Conservation (phyloP, 2,329 filamentous ascomycete species). For the Laburnicola sp. region DNA sequence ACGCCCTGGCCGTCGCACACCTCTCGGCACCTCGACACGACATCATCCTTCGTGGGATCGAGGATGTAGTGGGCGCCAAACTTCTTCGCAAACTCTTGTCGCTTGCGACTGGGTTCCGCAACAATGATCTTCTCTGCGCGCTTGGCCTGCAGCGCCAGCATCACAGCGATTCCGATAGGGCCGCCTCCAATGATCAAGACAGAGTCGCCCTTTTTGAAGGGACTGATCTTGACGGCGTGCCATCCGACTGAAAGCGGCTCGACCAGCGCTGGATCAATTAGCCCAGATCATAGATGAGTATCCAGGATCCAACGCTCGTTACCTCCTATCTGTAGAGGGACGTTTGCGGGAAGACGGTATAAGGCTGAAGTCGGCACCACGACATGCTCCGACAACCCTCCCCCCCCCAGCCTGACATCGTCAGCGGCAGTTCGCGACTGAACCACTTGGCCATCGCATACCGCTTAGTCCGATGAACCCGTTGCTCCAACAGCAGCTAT, state of each 20-base stretch:
- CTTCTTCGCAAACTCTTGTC: constrained; percentile 54
- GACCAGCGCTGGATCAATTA: constrained; percentile 48
- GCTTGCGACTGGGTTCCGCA: constrained; percentile 53
- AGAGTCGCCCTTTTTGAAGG: constrained; percentile 51
- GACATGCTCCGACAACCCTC: constrained; percentile 57
- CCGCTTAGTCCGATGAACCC: constrained; percentile 58
- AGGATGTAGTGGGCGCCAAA: constrained; percentile 59
- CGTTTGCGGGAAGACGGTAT: constrained; percentile 55
- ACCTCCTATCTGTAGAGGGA: constrained; percentile 55
- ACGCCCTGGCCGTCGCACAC: constrained; percentile 52
- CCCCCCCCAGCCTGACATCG: constrained; percentile 49
- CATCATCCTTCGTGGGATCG: constrained; percentile 55
- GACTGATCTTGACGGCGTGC: constrained; percentile 58
- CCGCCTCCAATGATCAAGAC: constrained; percentile 54
- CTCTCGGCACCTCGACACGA: constrained; percentile 49
- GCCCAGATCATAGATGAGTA: not conserved
- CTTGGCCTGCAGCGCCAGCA: constrained; percentile 51
- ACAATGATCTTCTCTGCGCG: constrained; percentile 57
- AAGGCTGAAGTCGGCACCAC: constrained; percentile 54
- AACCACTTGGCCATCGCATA: constrained; percentile 14
- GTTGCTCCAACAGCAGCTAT: constrained; percentile 59
- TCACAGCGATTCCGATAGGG: constrained; percentile 41
- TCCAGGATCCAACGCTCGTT: constrained; percentile 5
- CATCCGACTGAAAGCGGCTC: constrained; percentile 60
- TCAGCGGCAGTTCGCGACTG: constrained; percentile 6